phyloP scores from a whole-genome alignment of 2,329 filamentous ascomycete species.

The Colletotrichum incanum region DNA sequence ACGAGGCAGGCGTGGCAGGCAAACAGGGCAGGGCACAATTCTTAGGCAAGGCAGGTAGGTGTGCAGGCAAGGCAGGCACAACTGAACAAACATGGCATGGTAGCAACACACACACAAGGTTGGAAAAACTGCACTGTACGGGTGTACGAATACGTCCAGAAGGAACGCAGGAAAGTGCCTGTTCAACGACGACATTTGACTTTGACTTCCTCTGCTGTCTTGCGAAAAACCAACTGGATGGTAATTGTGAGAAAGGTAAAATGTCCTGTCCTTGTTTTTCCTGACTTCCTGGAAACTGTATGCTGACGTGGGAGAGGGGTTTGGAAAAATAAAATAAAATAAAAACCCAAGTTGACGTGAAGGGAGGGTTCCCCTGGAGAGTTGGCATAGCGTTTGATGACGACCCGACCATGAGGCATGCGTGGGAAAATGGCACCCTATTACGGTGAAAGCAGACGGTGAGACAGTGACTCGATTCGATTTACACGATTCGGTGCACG shows the following conservation, averaged over 20 bases:
- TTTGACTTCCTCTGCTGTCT: neutral
- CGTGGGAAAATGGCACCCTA: constrained; percentile 16
- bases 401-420: constrained; percentile 25
- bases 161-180: neutral
- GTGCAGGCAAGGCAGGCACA: constrained; percentile 3
- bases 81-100: neutral
- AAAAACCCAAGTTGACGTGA: neutral
- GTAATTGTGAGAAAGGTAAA: constrained; percentile 8
- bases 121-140: neutral
- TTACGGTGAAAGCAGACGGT: constrained; percentile 24
- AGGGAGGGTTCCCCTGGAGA: constrained; percentile 23
- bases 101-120: neutral
- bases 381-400: constrained; percentile 29
- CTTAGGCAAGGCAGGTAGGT: neutral
- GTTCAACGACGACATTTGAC: neutral
- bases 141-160: neutral
- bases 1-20: constrained; percentile 11
- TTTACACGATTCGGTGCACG: constrained; percentile 16
- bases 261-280: neutral
- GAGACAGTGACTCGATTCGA: constrained; percentile 29
- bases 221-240: neutral
- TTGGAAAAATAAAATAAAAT: neutral
- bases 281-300: neutral
- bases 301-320: neutral
- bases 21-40: constrained; percentile 8